Evolutionary conservation across 805 yeast species (phyloP).

Genomic region (Barnettozyma sp.): DNA sequence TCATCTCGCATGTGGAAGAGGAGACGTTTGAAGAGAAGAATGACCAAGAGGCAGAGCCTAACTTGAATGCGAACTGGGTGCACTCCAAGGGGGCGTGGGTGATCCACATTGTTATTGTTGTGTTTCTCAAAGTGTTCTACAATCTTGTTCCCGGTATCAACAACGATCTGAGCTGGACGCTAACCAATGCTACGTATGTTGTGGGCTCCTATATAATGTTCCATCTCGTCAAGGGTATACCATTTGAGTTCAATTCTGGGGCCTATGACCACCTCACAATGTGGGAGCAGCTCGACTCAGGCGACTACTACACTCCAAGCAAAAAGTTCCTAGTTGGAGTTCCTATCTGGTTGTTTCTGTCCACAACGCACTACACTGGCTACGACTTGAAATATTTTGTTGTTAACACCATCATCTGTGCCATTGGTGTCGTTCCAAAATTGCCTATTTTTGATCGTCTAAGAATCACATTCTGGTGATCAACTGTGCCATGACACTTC

Average conservation of each 20-base stretch:
- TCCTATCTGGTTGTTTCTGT: conserved; percentile 81
- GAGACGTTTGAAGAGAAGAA: conserved; percentile 87
- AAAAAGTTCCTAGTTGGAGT: conserved; percentile 88
- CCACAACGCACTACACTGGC: conserved; percentile 84
- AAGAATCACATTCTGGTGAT: conserved; percentile 40
- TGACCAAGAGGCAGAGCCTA: conserved; percentile 84
- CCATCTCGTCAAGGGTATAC: conserved; percentile 94
- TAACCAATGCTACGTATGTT: conserved; percentile 85
- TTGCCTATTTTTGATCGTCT: conserved; percentile 76
- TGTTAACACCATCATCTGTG: conserved; percentile 65
- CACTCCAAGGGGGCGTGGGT: conserved; percentile 95
- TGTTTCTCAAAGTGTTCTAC: conserved; percentile 65
- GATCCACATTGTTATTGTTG: conserved; percentile 78
- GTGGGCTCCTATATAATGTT: conserved; percentile 94
- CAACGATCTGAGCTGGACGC: conserved; percentile 85
- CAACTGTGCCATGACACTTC: neutral
- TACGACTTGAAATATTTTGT: conserved; percentile 76
- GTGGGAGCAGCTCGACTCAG: conserved; percentile 97
- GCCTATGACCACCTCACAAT: conserved; percentile 92
- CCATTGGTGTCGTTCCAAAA: conserved; percentile 87
- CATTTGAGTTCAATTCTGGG: conserved; percentile 94
- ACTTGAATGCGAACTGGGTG: conserved; percentile 94
- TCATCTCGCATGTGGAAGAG: conserved; percentile 88
- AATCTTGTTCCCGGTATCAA: conserved; percentile 77
- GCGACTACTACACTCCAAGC: conserved; percentile 95